phyloP scores from a whole-genome alignment of 129 eudicot species.

The Chrysanthemum lavandulifolium region DNA sequence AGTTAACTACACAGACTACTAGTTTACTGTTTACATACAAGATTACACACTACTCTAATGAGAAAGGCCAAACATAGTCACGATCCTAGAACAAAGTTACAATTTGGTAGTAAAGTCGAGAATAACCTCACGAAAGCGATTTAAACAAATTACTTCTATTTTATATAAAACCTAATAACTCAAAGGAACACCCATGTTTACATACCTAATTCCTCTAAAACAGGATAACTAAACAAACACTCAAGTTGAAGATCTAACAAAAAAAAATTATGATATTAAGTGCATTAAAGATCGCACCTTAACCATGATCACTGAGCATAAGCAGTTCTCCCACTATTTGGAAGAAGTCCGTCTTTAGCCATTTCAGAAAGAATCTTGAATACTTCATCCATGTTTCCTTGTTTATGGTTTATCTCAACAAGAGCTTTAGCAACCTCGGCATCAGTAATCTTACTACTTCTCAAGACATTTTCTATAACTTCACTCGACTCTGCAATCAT shows the following conservation, averaged over 20 bases:
- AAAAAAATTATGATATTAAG: background rate
- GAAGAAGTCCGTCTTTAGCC: constrained; percentile 96
- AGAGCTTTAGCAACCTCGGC: constrained; percentile 88
- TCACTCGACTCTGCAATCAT: constrained; percentile 52
- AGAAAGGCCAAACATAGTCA: background rate
- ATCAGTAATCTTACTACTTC: constrained; percentile 69
- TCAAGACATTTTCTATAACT: constrained; percentile 61
- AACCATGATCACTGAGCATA: constrained; percentile 36
- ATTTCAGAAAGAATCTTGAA: constrained; percentile 71
- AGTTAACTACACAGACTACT: too few relatives aligned
- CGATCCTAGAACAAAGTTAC: constrained; percentile 31
- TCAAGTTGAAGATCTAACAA: background rate
- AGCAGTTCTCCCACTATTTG: constrained; percentile 63
- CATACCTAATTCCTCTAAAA: too few relatives aligned
- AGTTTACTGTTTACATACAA: too few relatives aligned
- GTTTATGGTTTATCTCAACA: constrained; percentile 73
- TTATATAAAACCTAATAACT: too few relatives aligned
- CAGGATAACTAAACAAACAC: too few relatives aligned
- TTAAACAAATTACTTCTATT: too few relatives aligned
- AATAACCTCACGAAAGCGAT: constrained; percentile 12
- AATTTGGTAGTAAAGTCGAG: constrained; percentile 6
- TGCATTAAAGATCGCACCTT: constrained; percentile 12
- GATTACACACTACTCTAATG: too few relatives aligned
- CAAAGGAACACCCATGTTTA: too few relatives aligned
- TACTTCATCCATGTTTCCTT: constrained; percentile 87